Conservation (phyloP, 495 filamentous ascomycete species). For the Penicillium canescens region DNA sequence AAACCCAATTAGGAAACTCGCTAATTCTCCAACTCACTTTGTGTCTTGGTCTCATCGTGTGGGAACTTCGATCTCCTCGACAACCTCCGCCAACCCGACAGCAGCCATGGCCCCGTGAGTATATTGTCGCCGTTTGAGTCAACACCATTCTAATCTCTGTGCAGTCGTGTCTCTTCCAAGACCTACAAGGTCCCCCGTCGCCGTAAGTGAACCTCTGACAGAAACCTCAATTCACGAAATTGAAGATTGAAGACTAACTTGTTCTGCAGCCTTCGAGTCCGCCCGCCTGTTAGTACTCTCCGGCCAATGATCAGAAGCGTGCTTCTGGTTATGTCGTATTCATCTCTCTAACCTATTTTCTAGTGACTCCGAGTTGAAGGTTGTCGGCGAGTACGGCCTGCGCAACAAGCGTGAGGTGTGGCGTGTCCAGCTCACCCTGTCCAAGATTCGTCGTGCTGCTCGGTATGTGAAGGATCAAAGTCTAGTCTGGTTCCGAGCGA, state of each 20-base stretch:
- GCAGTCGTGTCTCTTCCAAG: conserved; percentile 82
- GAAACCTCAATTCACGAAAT: conserved; percentile 6
- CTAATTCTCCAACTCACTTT: conserved; percentile 2
- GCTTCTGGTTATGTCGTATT: conserved; percentile 92
- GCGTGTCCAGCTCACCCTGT: conserved; percentile 98
- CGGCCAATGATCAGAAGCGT: conserved; percentile 98
- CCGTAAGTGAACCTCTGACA: conserved; percentile 42
- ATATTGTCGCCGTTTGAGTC: conserved; percentile 13
- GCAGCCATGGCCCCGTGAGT: conserved; percentile 60
- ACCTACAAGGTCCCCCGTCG: conserved; percentile 94
- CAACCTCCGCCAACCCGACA: conserved; percentile 4
- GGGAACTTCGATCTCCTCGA: conserved; percentile 6
- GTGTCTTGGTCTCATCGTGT: conserved; percentile 1
- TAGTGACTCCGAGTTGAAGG: conserved; percentile 99
- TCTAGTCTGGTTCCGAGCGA: neutral
- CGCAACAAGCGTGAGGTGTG: conserved; percentile 99
- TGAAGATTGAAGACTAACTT: conserved; percentile 33
- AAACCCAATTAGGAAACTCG: no score
- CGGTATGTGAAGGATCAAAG: conserved; percentile 62
- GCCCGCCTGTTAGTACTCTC: conserved; percentile 95
- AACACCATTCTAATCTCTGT: conserved; percentile 32
- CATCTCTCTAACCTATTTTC: conserved; percentile 39
- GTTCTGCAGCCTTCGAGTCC: conserved; percentile 79
- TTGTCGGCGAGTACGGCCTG: conserved; percentile 98
- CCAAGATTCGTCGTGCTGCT: conserved; percentile 99